phyloP scores from a whole-genome alignment of 495 filamentous ascomycete species.

The Choiromyces venosus region DNA sequence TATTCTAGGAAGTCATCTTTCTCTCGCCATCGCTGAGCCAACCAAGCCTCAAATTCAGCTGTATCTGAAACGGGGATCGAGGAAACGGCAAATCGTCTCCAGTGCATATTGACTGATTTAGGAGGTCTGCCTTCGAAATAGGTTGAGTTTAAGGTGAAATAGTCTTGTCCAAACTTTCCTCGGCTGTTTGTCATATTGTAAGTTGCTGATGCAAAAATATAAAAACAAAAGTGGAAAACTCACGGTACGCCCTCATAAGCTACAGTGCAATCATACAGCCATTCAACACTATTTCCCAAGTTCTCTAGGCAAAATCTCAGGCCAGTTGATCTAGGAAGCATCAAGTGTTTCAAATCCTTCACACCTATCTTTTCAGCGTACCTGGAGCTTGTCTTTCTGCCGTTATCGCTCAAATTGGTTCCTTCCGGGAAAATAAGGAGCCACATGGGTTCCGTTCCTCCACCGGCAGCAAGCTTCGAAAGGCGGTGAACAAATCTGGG shows the following conservation, averaged over 20 bases:
- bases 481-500: slow-evolving; percentile 63
- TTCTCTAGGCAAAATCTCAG: slow-evolving; percentile 69
- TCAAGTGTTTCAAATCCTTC: slow-evolving; percentile 59
- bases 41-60: slow-evolving; percentile 66
- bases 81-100: slow-evolving; percentile 62
- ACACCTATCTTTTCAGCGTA: slow-evolving; percentile 67
- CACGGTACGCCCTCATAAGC: slow-evolving; percentile 77
- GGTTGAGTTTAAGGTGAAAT: slow-evolving; percentile 65
- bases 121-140: slow-evolving; percentile 74
- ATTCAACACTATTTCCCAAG: slow-evolving; percentile 64
- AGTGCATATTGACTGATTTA: slow-evolving; percentile 80
- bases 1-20: slow-evolving; percentile 71
- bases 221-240: slow-evolving; percentile 40
- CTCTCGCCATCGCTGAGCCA: slow-evolving; percentile 68
- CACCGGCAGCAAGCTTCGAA: slow-evolving; percentile 59
- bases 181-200: slow-evolving; percentile 46
- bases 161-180: slow-evolving; percentile 66
- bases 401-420: slow-evolving; percentile 67
- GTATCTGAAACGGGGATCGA: slow-evolving; percentile 62
- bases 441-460: slow-evolving; percentile 72
- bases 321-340: slow-evolving; percentile 72
- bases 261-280: slow-evolving; percentile 79
- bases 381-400: slow-evolving; percentile 55
- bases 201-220: not conserved
- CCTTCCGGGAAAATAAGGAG: slow-evolving; percentile 78